Base-by-base conservation (phyloP, 208 protist species). In the Acanthamoeba castellanii region DNA sequence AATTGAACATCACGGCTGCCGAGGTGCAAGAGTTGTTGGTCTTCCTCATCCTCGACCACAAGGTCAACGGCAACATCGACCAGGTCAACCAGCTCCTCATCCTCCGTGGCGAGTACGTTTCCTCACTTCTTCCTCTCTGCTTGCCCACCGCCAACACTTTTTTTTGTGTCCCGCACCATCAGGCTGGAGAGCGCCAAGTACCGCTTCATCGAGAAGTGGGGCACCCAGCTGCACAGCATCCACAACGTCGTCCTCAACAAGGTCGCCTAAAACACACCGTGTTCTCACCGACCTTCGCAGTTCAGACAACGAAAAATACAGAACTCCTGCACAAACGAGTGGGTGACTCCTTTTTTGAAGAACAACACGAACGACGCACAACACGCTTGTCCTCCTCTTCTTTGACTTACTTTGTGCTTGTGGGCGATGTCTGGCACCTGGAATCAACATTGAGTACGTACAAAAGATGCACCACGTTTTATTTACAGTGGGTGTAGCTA, bases 11-110 rank as follows among this genome's bases (percentile, higher is more conserved):
- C 74, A 57, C 95, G 14, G 95, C 95, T 27, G 95, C 87, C 22
- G 98, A 99, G 81, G 98, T 99, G 18, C 98, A 99, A 89, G 85
- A 96, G 20, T 95, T 99, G 45, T 98, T 99, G 70, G 97, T 98
- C 25, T 95, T 97, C 42, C 97, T 99, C 50, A 99, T 99, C 59
- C 96, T 99, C 37, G 98, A 99, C 85, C 97, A 98, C 27, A 92
- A 98, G 25, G 96, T 99, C 45, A 70, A 95, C 37, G 98, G 97
- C 42, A 93, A 95, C 50, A 98, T 99, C 85, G 98, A 99, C 94
- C 98, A 99, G 95, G 95, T 99, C 14, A 93, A 97, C 14, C 84
- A 93, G 90, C 68, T 97, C 9, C 92, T 96, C 11, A 13, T 64
- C 22, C 66, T 94, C 52, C 30, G 34, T 14, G 25, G 47, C 27